Conservation (phyloP, 1,284 basidiomycete genomes). For the Leccinum subrobustum region DNA sequence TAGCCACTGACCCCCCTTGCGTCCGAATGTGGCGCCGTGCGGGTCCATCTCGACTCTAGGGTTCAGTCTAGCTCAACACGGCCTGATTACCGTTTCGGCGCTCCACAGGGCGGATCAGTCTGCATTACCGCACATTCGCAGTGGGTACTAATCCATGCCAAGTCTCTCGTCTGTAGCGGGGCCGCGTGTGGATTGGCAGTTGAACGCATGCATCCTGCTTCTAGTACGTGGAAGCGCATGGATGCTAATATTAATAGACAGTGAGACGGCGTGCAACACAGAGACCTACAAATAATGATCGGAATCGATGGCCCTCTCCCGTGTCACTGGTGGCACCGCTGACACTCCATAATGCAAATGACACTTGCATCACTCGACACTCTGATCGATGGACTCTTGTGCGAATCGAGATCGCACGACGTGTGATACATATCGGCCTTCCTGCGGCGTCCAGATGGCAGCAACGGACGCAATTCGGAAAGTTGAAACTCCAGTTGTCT, state of each 20-base stretch:
- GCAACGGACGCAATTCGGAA: neutral
- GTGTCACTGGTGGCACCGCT: neutral
- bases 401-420: slow-evolving; percentile 5
- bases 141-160: neutral
- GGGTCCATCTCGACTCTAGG: slow-evolving; percentile 12
- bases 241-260: slow-evolving; percentile 15
- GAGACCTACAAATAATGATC: neutral
- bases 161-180: slow-evolving; percentile 5
- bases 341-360: neutral
- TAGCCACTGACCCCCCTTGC: neutral
- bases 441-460: slow-evolving; percentile 7
- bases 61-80: slow-evolving; percentile 1
- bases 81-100: neutral
- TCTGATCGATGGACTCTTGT: neutral
- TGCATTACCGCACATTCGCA: slow-evolving; percentile 1
- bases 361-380: slow-evolving; percentile 1
- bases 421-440: neutral
- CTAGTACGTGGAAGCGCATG: neutral
- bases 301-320: neutral
- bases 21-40: slow-evolving; percentile 7
- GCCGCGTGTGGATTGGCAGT: neutral
- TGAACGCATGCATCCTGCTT: neutral
- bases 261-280: slow-evolving; percentile 3
- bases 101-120: slow-evolving; percentile 15
- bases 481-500: neutral